Percentiles rank a stretch among this genome's conserved stretches.
phyloP scores from a whole-genome alignment of 768 basidiomycete genomes.

The Saitozyma sp. region DNA sequence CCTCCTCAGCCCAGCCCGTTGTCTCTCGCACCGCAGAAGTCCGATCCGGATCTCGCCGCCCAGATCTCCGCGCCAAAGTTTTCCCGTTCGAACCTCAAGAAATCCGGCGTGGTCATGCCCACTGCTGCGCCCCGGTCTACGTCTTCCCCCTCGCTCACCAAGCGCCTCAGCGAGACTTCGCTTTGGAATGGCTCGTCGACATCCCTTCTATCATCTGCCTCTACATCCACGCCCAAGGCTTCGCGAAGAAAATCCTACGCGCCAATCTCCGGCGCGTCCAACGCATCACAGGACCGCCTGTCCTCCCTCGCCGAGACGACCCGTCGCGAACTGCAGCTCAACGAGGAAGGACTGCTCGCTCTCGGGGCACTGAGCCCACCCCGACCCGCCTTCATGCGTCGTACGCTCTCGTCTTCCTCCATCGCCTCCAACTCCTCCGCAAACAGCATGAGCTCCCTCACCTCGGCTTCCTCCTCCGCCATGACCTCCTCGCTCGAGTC shows the following conservation, averaged over 20 bases:
- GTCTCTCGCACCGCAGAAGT: conserved; percentile 6
- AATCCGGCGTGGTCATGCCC: conserved; percentile 40
- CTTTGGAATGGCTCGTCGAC: not conserved
- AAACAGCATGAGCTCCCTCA: conserved; percentile 17
- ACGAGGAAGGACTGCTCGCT: conserved; percentile 33
- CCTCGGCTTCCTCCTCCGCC: conserved; percentile 10
- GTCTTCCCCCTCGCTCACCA: conserved; percentile 2
- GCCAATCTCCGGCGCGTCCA: not conserved
- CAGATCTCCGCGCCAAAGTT: conserved; percentile 38
- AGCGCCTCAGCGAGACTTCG: not conserved
- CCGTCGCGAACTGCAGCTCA: conserved; percentile 29
- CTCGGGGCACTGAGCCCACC: conserved; percentile 28
- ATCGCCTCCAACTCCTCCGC: conserved; percentile 16
- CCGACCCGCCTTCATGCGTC: conserved; percentile 31
- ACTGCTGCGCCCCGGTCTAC: conserved; percentile 16
- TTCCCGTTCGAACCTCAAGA: conserved; percentile 42
- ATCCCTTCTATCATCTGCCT: not conserved
- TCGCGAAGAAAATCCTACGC: too few relatives aligned
- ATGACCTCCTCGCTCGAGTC: conserved; percentile 18
- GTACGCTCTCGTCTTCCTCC: conserved; percentile 20
- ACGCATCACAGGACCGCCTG: conserved; percentile 21
- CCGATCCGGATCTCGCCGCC: not conserved
- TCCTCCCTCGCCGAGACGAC: conserved; percentile 28
- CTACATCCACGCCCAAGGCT: not conserved
- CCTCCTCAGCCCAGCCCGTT: conserved; percentile 9